Base-by-base conservation (phyloP, 2,329 filamentous ascomycete genomes). In the Teratosphaeria gauchensis region DNA sequence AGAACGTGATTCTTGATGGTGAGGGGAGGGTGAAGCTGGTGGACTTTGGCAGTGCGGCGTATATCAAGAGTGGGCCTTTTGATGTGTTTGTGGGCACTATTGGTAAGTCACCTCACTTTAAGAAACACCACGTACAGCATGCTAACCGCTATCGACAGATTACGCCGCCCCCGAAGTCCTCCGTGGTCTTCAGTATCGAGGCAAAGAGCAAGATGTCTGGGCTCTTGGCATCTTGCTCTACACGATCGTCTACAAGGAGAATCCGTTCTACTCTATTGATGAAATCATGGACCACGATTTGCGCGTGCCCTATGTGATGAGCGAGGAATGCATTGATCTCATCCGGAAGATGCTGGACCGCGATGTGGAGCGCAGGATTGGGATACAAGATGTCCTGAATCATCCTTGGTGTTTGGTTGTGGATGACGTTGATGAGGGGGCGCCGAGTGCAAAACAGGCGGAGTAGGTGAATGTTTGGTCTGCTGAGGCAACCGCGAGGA, bases 181-280 rank as follows among this genome's bases (percentile, higher is more conserved):
- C 54, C 91, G 91, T 59, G 94, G 94, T 54, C 88, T 87, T 66
- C 88, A 92, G 16, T 99, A 99, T 75, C 84, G 88, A 65, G 94
- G 94, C 69, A 96, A 95, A 75, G 92, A 96, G 73, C 94, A 99
- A 78, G 94, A 99, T 70, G 91, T 99, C 32, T 99, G 94, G 94
- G 94, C 94, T 0, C 82, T 99, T 16, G 94, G 94, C 28, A 97
- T 99, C 69, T 82, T 99, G 30, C 84, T 99, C 14, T 99, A 99
- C 78, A 99, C 94, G 31, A 96, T 99, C 70, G 88, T 97, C 69
- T 99, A 99, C 82, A 99, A 97, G 77, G 94, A 99, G 76, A 99
- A 99, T 71, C 92, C 94, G 0, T 99, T 96, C 74, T 97, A 97
- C 81, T 95, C 89, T 74, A 94, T 97, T 69, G 94, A 99, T 73